These are phyloP conservation scores for Fusarium begoniae DNA, from an alignment of 2,329 filamentous ascomycete species.

Conservation along the genomic window DNA sequence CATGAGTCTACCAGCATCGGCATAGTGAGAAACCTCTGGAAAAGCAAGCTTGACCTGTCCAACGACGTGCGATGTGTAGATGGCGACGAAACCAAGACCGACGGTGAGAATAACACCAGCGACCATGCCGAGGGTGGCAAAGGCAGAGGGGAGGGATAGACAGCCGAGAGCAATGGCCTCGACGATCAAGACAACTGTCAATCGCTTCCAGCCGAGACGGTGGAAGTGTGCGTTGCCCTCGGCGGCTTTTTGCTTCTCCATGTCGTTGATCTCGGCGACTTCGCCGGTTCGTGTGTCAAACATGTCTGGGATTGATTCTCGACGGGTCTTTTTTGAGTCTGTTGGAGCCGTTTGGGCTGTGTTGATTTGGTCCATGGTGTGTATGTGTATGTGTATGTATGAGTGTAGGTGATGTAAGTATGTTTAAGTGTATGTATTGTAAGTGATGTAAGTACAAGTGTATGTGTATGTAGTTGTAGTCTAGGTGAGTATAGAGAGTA, in stretches of 20 bases:
- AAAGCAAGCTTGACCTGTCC: slow-evolving; percentile 59
- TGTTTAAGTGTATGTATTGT: not conserved
- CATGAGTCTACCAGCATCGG: slow-evolving; percentile 72
- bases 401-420: not conserved
- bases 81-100: slow-evolving; percentile 56
- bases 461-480: not conserved
- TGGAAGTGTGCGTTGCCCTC: slow-evolving; percentile 60
- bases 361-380: slow-evolving; percentile 36
- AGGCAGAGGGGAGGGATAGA: slow-evolving; percentile 61
- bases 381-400: not conserved
- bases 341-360: slow-evolving; percentile 5
- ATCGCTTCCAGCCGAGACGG: slow-evolving; percentile 65
- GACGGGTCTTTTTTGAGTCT: slow-evolving; percentile 14
- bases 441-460: not conserved
- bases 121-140: slow-evolving; percentile 64
- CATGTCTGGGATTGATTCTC: slow-evolving; percentile 36
- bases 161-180: slow-evolving; percentile 65
- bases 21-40: slow-evolving; percentile 71
- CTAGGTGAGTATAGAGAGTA: not conserved
- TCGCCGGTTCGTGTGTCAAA: slow-evolving; percentile 45
- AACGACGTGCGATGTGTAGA: slow-evolving; percentile 59
- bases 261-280: slow-evolving; percentile 53
- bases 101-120: slow-evolving; percentile 56
- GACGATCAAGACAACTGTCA: slow-evolving; percentile 65
- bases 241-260: slow-evolving; percentile 58